phyloP scores from a whole-genome alignment of 2,329 filamentous ascomycete genomes.

The Cyclaneusma minus region DNA sequence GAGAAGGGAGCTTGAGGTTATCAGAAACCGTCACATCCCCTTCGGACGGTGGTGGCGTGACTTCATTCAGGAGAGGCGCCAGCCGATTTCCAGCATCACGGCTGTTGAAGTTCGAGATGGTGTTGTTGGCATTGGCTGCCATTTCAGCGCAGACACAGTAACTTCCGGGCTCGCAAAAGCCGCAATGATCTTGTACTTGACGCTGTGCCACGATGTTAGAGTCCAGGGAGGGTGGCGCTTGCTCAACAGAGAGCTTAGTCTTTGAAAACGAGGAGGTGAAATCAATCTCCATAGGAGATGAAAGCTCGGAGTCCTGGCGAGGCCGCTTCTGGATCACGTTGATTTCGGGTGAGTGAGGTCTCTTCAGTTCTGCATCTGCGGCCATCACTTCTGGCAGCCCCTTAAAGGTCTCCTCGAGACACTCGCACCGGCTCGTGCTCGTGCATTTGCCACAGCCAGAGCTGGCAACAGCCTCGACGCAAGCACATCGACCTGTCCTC shows the following conservation, averaged over 20 bases:
- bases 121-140: conserved; percentile 19
- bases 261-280: conserved; percentile 52
- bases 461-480: conserved; percentile 11
- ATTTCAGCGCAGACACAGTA: conserved; percentile 69
- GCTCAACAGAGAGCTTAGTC: conserved; percentile 18
- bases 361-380: conserved; percentile 13
- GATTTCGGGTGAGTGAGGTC: conserved; percentile 13
- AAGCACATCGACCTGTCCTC: conserved; percentile 2
- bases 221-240: conserved; percentile 11
- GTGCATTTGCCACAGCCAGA: conserved; percentile 39
- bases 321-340: conserved; percentile 35
- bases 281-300: conserved; percentile 47
- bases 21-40: conserved; percentile 37
- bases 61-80: conserved; percentile 25
- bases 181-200: conserved; percentile 52
- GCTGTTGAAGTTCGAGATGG: no score
- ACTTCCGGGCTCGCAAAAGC: conserved; percentile 70
- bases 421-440: conserved; percentile 36
- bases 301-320: conserved; percentile 28
- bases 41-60: conserved; percentile 35
- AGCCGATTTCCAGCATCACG: conserved; percentile 17
- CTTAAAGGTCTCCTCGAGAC: conserved; percentile 32
- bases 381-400: conserved; percentile 5
- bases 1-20: conserved; percentile 41
- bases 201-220: conserved; percentile 16